Evolutionary conservation across 148 eudicot genomes (phyloP), one percentile per base, ranked within the genome.

Genomic region (Amaranthus palmeri): DNA sequence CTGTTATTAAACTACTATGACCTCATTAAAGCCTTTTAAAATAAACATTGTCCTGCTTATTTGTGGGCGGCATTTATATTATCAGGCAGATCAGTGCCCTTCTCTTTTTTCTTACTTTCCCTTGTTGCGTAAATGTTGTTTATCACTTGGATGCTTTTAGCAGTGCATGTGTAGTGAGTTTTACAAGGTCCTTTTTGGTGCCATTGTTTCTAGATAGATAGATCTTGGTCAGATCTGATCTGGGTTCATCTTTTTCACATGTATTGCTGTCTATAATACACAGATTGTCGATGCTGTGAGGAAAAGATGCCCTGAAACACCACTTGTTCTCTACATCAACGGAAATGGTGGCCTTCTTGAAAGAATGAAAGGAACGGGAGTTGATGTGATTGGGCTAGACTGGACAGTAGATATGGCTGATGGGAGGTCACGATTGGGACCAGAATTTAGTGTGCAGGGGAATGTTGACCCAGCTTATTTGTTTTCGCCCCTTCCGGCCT

Each of bases 371-470:
- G 88, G 78, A 55, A 80, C 85, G 62, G 98, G 98, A 36, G 97
- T 89, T 66, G 97, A 95, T 74, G 98, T 91, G 76, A 90, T 91
- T 79, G 97, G 98, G 67, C 84, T 93, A 67, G 98, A 93, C 71
- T 93, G 98, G 98, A 95, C 98, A 0, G 97, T 93, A 54, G 97
- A 93, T 79, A 93, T 95, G 98, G 97, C 88, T 56, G 97, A 95
- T 85, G 97, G 97, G 70, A 91, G 97, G 80, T 82, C 78, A 73
- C 88, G 93, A 14, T 79, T 95, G 77, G 99, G 99, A 60, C 80
- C 64, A 54, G 88, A 83, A 66, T 79, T 89, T 58, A 77, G 96
- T 58, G 82, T 95, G 71, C 98, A 95, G 76, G 98, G 98, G 40
- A 95, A 95, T 73, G 98, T 95, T 58, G 98, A 95, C 67, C 97